phyloP scores from a whole-genome alignment of 306 rosid genomes.

The Prosopis cineraria region DNA sequence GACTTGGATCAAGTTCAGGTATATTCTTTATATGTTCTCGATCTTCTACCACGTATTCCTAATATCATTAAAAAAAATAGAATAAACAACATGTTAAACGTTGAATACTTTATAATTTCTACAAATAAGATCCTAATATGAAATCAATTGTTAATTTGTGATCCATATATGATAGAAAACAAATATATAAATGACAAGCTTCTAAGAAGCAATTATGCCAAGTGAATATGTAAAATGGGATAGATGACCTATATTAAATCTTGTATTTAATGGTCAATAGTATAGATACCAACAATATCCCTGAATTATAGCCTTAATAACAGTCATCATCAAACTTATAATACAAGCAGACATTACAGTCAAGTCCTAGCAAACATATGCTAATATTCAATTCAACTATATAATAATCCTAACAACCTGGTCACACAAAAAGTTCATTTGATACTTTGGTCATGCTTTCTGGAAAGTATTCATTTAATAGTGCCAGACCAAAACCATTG shows the following conservation, averaged over 20 bases:
- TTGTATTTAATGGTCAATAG: background rate
- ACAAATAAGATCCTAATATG: slow-evolving; percentile 7
- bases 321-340: background rate
- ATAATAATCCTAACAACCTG: background rate
- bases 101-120: slow-evolving; percentile 19
- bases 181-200: slow-evolving; percentile 1
- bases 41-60: slow-evolving; percentile 97
- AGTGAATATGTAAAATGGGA: background rate
- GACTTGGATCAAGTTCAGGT: slow-evolving; percentile 92
- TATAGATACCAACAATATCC: background rate
- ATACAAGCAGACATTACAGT: background rate
- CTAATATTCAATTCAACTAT: background rate
- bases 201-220: slow-evolving; percentile 28
- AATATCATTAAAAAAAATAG: slow-evolving; percentile 19
- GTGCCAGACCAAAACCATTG: background rate
- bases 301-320: background rate
- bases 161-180: slow-evolving; percentile 24
- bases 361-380: background rate
- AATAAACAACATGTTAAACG: slow-evolving; percentile 12
- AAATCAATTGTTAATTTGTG: background rate
- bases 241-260: background rate
- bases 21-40: slow-evolving; percentile 58
- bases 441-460: slow-evolving; percentile 5
- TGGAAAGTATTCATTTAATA: slow-evolving; percentile 2
- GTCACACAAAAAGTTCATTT: slow-evolving; percentile 29